phyloP scores from a whole-genome alignment of 73 alveolate species.

The Symbiodinium pilosum region DNA sequence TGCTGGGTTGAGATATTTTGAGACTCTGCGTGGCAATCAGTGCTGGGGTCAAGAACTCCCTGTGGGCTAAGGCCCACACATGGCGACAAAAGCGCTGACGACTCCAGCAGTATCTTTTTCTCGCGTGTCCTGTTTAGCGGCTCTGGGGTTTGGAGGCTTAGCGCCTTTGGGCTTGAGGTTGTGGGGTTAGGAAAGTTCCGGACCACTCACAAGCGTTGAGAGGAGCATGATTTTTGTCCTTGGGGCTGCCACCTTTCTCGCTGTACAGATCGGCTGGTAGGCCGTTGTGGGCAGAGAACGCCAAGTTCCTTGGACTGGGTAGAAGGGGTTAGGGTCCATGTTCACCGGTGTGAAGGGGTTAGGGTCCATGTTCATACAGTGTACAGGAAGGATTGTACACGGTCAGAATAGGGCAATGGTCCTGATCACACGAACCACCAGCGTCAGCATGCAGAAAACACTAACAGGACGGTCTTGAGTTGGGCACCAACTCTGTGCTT shows the following conservation, averaged over 20 bases:
- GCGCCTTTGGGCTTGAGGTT: neutral
- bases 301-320: constrained; percentile 35
- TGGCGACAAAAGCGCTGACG: constrained; percentile 82
- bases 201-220: too few relatives aligned
- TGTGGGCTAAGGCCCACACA: constrained; percentile 28
- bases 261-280: constrained; percentile 61
- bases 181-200: neutral
- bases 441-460: too few relatives aligned
- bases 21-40: too few relatives aligned
- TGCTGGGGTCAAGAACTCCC: too few relatives aligned
- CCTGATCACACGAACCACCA: too few relatives aligned
- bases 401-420: too few relatives aligned
- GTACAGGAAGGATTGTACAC: too few relatives aligned
- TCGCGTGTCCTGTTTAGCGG: constrained; percentile 34
- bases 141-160: neutral
- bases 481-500: too few relatives aligned
- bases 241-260: constrained; percentile 68
- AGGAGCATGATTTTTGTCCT: too few relatives aligned
- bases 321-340: neutral
- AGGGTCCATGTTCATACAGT: too few relatives aligned
- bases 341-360: neutral
- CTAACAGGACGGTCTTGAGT: too few relatives aligned
- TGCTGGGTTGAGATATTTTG: too few relatives aligned
- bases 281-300: constrained; percentile 71
- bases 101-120: constrained; percentile 58